Evolutionary conservation across 345 rosid species (phyloP).

Genomic region (Lepidium africanum): DNA sequence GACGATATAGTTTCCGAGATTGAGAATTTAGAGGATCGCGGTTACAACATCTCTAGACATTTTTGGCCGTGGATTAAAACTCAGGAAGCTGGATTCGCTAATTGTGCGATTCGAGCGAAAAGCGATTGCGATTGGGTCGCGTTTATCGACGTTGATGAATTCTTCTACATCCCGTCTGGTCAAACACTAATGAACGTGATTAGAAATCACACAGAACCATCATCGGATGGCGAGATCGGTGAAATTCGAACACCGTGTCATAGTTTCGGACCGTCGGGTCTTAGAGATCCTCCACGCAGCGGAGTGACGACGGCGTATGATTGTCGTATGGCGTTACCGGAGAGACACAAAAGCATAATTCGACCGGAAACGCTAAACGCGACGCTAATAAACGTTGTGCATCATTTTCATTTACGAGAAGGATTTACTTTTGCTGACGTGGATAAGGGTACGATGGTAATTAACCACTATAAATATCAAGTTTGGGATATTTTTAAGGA

Average conservation of each 20-base stretch:
- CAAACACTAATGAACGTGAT: constrained; percentile 29
- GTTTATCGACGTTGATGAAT: constrained; percentile 76
- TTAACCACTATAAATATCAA: constrained; percentile 79
- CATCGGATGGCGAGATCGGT: constrained; percentile 1
- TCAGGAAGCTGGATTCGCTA: constrained; percentile 81
- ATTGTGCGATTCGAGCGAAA: constrained; percentile 59
- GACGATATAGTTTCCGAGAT: constrained; percentile 41
- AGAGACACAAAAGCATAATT: constrained; percentile 84
- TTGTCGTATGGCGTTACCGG: constrained; percentile 41
- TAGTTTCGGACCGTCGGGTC: constrained; percentile 74
- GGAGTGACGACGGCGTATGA: constrained; percentile 67
- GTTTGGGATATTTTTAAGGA: constrained; percentile 88
- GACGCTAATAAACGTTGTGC: constrained; percentile 62
- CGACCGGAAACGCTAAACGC: constrained; percentile 65
- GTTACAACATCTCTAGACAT: constrained; percentile 47
- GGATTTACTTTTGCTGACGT: constrained; percentile 37
- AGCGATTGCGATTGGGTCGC: constrained; percentile 67
- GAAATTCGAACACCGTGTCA: constrained; percentile 59
- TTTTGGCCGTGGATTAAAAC: constrained; percentile 93
- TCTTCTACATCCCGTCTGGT: constrained; percentile 43
- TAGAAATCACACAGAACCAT: constrained; percentile 8
- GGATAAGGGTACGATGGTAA: constrained; percentile 37
- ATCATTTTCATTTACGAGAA: constrained; percentile 57
- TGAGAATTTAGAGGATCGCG: constrained; percentile 14
- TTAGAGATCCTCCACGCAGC: constrained; percentile 26